Conservation (phyloP, 1,284 basidiomycete genomes). For the Cryptococcus deneoformans region DNA sequence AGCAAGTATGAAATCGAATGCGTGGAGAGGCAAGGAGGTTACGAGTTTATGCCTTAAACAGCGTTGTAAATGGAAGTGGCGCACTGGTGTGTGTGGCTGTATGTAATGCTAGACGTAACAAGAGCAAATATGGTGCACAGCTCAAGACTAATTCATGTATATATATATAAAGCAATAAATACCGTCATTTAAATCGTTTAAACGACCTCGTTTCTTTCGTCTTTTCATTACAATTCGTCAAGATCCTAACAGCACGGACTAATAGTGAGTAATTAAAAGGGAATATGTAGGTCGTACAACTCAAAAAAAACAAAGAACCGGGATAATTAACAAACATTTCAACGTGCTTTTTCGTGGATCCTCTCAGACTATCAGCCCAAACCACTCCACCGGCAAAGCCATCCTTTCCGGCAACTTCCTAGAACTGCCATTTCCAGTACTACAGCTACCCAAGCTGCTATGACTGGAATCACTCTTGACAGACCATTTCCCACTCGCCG, state of each 20-base stretch:
- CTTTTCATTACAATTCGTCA: no score
- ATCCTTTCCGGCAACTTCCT: conserved; percentile 11
- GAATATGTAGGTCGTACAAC: not conserved
- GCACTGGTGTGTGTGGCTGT: not conserved
- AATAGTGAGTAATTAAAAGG: no score
- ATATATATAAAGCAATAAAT: not conserved
- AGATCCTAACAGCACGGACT: no score
- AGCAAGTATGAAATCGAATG: conserved; percentile 65
- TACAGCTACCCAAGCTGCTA: not conserved
- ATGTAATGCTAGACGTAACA: not conserved
- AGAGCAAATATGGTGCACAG: not conserved
- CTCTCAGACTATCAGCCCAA: conserved; percentile 2
- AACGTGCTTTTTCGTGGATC: not conserved
- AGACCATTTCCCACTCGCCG: not conserved
- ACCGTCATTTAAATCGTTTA: not conserved
- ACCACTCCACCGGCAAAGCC: conserved; percentile 12
- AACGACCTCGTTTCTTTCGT: not conserved
- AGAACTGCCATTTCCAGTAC: not conserved
- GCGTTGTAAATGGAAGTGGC: not conserved
- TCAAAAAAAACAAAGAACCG: not conserved
- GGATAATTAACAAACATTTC: no score
- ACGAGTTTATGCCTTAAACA: conserved; percentile 54
- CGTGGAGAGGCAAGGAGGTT: conserved; percentile 67
- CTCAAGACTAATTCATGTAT: conserved; percentile 2
- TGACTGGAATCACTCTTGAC: not conserved